Evolutionary conservation across 495 filamentous ascomycete species (phyloP), one percentile per base, ranked within the genome.

Genomic region (Schizothecium vesticola): DNA sequence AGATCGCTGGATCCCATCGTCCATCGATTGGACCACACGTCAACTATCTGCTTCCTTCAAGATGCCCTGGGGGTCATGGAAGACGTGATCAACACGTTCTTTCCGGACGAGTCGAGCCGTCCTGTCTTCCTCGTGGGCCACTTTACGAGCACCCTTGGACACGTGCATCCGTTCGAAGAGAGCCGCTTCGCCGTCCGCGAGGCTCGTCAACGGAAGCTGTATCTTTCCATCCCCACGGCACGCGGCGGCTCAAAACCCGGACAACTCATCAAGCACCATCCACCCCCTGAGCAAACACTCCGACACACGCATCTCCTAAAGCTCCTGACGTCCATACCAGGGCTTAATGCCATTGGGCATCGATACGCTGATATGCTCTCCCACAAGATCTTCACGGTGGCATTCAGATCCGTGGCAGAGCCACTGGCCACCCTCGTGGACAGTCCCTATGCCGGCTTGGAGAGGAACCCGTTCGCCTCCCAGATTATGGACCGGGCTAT

Each of bases 21-120:
- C 7, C 83, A 91, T 69, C 85, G 92, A 10, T 80, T 99, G n/a
- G 86, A 86, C 33, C 79, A 82, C 4, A 80, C 86, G 16, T 92
- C 92, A 3, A 94, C 93, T 0, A 84, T 99, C 31, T 83, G 90
- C 55, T 86, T 99, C 24, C 73, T 96, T 5, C 91, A 96, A 63
- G 91, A 94, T 60, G 93, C 92, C 5, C 86, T 98, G 80, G 94
- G 94, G 2, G 76, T 90, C 3, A 78, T 93, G 28, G 92, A 97
- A n/a, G 82, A 85, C 43, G 78, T 97, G 22, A 91, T 91, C 69
- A 71, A 83, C 11, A 65, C 79, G 2, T 71, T 94, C 13, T 99
- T 96, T 72, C 83, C 86, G 0, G 82, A 92, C 72, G 82, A 86
- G 2, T 67, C 72, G 5, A 78, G 72, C 0, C 85, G 93, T 24